Evolutionary conservation across 805 yeast species (phyloP), one percentile per base, ranked within the genome.

Genomic region (Pichia manshurica): DNA sequence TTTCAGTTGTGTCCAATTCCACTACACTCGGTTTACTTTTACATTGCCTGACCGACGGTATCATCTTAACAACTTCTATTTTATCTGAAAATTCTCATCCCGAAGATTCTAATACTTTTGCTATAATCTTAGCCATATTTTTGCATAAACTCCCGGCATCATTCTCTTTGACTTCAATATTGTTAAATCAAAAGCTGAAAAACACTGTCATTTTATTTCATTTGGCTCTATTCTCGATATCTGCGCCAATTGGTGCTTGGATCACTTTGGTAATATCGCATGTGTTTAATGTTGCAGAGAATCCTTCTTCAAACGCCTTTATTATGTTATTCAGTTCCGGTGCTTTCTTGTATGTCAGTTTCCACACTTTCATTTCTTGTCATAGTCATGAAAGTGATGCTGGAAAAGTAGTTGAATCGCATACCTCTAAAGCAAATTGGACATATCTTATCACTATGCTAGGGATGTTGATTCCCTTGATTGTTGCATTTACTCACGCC

Each of bases 131-230:
- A 12, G 81, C 87, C 12, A 76, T 85, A 25, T 70, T 84, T 50
- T 58, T 82, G 29, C 93, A 85, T 67, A 85, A 85, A 61, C 68
- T 84, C 5, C 93, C 93, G 0, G 82, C 91, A 0, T 73, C 87
- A 5, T 81, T 85, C 60, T 84, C 89, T 36, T 69, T 85, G 37
- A 62, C 77, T 4, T 72, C 86, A 1, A 69, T 83, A 15, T 67
- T 85, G 28, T 55, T 77, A 10, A 65, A 67, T 32, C 69, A 71
- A 4, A 49, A 72, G 2, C 22, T 53, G 2, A 41, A 68, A 29
- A 48, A 56, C 31, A 42, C 55, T 20, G 53, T 63, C 22, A 66
- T 78, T 20, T 53, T 70, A 44, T 60, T 72, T 22, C 84, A 82
- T 55, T 55, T 84, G 29, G 58, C 68, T 4, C 56, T 72, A 3